These are phyloP conservation scores for Trichoderma oligosporum DNA, from an alignment of 2,329 filamentous ascomycete genomes.

Conservation along the genomic window DNA sequence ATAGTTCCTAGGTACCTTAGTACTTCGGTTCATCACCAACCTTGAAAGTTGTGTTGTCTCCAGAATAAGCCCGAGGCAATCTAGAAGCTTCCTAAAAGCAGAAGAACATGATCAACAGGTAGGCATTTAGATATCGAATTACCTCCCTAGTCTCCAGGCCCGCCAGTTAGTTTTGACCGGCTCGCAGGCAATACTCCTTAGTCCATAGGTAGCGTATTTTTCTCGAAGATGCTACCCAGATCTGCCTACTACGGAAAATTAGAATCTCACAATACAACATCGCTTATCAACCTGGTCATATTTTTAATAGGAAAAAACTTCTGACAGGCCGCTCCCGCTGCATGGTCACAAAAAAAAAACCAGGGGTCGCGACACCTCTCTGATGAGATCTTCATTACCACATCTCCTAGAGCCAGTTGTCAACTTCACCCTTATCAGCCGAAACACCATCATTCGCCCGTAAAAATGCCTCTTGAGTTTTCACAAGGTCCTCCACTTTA, in stretches of 20 bases:
- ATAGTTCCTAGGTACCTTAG: too few relatives aligned
- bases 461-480: constrained; percentile 8
- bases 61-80: too few relatives aligned
- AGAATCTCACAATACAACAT: not conserved
- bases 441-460: not conserved
- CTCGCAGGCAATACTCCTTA: not conserved
- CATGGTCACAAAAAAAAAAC: not conserved
- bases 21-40: too few relatives aligned
- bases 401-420: not conserved
- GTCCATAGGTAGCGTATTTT: not conserved
- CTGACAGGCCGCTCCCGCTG: not conserved
- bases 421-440: constrained; percentile 10
- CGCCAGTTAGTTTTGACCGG: too few relatives aligned
- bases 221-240: not conserved
- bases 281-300: not conserved
- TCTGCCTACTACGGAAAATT: too few relatives aligned
- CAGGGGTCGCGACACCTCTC: not conserved
- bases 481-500: not conserved
- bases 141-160: too few relatives aligned
- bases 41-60: too few relatives aligned
- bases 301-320: not conserved
- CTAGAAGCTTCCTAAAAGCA: too few relatives aligned
- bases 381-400: constrained; percentile 3
- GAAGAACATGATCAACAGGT: too few relatives aligned
- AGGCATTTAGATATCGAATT: too few relatives aligned